Evolutionary conservation across 306 rosid species (phyloP).

Genomic region (Cucurbita argyrosperma): DNA sequence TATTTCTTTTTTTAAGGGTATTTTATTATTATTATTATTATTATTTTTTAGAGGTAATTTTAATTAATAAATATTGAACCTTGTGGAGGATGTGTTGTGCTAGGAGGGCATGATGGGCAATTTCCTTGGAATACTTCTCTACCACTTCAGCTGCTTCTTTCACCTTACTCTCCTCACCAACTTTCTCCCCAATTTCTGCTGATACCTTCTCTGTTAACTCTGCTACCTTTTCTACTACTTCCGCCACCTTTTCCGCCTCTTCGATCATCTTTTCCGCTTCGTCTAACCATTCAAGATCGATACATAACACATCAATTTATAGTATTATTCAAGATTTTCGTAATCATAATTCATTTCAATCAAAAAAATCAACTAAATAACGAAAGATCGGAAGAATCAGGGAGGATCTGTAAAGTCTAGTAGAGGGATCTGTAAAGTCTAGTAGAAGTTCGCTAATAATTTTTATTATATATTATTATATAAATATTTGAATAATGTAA

Average conservation of each 20-base stretch:
- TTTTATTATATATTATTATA: too few relatives aligned
- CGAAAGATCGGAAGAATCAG: too few relatives aligned
- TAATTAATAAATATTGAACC: not conserved
- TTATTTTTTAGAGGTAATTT: too few relatives aligned
- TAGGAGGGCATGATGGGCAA: conserved; percentile 2
- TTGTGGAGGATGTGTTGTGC: not conserved
- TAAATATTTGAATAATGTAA: too few relatives aligned
- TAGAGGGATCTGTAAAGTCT: too few relatives aligned
- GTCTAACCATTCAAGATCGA: not conserved
- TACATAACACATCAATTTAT: not conserved
- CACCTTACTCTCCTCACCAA: not conserved
- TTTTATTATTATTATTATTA: too few relatives aligned
- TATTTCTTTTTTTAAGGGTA: too few relatives aligned
- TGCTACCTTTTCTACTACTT: conserved; percentile 5
- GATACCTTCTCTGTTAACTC: conserved; percentile 1
- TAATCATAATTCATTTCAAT: too few relatives aligned
- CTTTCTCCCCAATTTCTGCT: not conserved
- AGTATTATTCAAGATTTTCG: too few relatives aligned
- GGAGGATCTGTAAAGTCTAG: too few relatives aligned
- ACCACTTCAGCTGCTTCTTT: not conserved
- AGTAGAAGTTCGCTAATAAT: too few relatives aligned
- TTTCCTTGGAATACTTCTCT: not conserved
- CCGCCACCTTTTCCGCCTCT: not conserved
- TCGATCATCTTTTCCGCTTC: not conserved
- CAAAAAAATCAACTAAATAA: too few relatives aligned